Conservation (phyloP, 179 eudicot species). For the Patellifolia procumbens region DNA sequence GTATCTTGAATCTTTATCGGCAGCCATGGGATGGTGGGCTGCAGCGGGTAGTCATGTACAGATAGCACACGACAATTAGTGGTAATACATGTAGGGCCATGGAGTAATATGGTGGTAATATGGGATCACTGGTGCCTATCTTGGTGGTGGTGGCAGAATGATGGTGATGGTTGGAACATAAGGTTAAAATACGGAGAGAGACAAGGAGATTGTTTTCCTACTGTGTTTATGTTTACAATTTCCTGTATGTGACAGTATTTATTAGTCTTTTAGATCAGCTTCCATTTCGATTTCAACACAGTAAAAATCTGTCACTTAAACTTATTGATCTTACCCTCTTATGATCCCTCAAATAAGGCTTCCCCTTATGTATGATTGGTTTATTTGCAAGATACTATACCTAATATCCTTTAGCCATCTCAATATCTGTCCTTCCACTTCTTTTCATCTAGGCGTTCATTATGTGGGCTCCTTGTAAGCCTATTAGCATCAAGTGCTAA, state of each 20-base stretch:
- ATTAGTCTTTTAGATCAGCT: too few relatives aligned
- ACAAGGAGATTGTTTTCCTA: too few relatives aligned
- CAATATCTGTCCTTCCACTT: neutral
- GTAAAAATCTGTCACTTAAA: neutral
- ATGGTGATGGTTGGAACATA: too few relatives aligned
- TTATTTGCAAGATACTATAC: neutral
- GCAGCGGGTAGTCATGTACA: neutral
- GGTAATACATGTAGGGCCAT: neutral
- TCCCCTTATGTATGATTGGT: neutral
- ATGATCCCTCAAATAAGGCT: neutral
- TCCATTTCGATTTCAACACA: too few relatives aligned
- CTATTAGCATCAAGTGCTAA: neutral
- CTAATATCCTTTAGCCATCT: too few relatives aligned
- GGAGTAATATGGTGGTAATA: neutral
- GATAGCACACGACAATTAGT: neutral
- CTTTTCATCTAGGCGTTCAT: neutral
- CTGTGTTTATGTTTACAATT: too few relatives aligned
- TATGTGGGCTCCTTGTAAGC: neutral
- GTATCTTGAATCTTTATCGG: neutral
- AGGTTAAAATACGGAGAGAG: too few relatives aligned
- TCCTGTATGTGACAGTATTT: too few relatives aligned
- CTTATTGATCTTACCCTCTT: neutral
- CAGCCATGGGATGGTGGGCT: neutral
- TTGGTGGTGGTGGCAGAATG: neutral
- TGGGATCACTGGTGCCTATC: neutral